Percentiles rank a stretch among this genome's conserved stretches.
phyloP scores from a whole-genome alignment of 306 rosid species.

The Citrullus mucosospermus region DNA sequence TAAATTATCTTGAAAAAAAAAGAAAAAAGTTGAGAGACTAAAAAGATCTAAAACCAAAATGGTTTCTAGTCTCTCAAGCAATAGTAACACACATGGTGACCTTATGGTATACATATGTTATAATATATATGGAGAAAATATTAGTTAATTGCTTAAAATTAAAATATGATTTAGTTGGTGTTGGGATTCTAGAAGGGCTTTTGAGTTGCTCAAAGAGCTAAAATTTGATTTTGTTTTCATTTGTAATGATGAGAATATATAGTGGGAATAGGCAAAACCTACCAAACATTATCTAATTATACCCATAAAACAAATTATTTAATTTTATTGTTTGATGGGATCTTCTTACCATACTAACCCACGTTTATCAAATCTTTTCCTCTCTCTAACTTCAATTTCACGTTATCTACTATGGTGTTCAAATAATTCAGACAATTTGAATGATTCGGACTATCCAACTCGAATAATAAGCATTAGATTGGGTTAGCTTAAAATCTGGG shows the following conservation, averaged over 20 bases:
- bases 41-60: background rate
- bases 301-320: background rate
- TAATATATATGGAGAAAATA: too few relatives aligned
- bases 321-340: background rate
- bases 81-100: background rate
- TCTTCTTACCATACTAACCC: background rate
- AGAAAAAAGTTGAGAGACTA: too few relatives aligned
- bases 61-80: background rate
- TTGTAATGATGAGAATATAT: background rate
- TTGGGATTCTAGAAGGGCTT: background rate
- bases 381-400: background rate
- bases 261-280: conserved; percentile 20
- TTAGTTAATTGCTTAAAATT: background rate
- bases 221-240: background rate
- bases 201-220: background rate
- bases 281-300: conserved; percentile 8
- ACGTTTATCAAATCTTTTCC: conserved; percentile 8
- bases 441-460: too few relatives aligned
- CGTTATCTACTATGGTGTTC: too few relatives aligned
- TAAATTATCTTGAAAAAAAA: too few relatives aligned
- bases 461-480: too few relatives aligned
- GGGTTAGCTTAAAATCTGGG: too few relatives aligned
- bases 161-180: background rate
- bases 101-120: background rate
- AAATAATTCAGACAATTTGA: too few relatives aligned